Evolutionary conservation across 345 rosid genomes (phyloP).

Genomic region (Salix arbutifolia): DNA sequence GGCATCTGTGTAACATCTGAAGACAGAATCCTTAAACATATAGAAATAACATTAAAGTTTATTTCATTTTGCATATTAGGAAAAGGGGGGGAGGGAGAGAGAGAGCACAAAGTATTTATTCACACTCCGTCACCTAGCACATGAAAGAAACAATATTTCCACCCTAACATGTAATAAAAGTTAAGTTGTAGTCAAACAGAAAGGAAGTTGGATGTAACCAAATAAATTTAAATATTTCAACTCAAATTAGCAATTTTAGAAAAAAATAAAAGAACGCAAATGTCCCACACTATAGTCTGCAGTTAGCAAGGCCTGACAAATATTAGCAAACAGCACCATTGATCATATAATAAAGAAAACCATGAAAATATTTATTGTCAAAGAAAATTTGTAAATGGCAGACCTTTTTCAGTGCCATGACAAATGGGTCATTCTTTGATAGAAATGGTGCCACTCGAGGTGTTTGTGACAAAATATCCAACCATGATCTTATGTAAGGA

Average conservation of each 20-base stretch:
- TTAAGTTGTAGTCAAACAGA: background rate
- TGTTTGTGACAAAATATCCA: slow-evolving; percentile 78
- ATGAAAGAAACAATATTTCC: background rate
- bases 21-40: background rate
- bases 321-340: background rate
- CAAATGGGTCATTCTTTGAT: slow-evolving; percentile 77
- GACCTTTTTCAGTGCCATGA: slow-evolving; percentile 81
- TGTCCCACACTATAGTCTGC: background rate
- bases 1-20: background rate
- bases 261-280: background rate
- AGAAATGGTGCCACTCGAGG: slow-evolving; percentile 96
- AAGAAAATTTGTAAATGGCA: slow-evolving; percentile 1
- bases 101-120: background rate
- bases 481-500: slow-evolving; percentile 69
- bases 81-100: background rate
- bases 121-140: background rate
- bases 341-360: background rate
- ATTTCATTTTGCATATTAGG: background rate
- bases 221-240: background rate
- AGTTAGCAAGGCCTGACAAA: background rate
- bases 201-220: background rate
- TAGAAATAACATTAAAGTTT: background rate
- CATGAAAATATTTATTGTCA: background rate
- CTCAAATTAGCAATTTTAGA: background rate
- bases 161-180: background rate